phyloP scores from a whole-genome alignment of 352 stramenopile genomes.

The Sclerospora graminicola region DNA sequence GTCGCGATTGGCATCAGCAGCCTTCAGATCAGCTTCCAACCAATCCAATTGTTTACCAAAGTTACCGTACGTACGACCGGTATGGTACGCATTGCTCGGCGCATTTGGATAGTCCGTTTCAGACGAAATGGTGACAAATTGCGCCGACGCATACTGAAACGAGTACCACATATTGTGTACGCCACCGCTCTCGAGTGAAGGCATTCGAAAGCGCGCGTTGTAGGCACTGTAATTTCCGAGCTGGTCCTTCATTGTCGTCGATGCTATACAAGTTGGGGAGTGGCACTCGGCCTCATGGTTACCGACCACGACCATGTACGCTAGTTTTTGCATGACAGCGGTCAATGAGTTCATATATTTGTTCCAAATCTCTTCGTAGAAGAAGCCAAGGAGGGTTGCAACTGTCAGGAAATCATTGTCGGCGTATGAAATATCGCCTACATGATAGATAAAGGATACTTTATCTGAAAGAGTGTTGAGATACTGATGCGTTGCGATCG shows the following conservation, averaged over 20 bases:
- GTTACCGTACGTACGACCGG: conserved; percentile 18
- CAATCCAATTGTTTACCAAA: conserved; percentile 39
- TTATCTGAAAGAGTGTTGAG: conserved; percentile 28
- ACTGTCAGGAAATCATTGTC: conserved; percentile 19
- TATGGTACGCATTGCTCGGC: conserved; percentile 30
- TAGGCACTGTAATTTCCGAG: conserved; percentile 79
- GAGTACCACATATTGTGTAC: conserved; percentile 84
- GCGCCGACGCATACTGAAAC: conserved; percentile 76
- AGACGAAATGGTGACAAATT: conserved; percentile 77
- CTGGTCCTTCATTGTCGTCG: conserved; percentile 31
- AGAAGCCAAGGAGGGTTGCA: conserved; percentile 42
- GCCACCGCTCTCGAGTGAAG: conserved; percentile 43
- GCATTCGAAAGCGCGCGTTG: conserved; percentile 83
- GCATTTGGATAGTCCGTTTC: too few species aligned
- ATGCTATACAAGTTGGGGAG: conserved; percentile 46
- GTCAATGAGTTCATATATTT: conserved; percentile 67
- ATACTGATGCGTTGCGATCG: conserved; percentile 22
- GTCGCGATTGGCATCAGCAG: conserved; percentile 29
- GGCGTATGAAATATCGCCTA: conserved; percentile 58
- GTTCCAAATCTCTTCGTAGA: conserved; percentile 85
- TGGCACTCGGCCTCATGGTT: conserved; percentile 88
- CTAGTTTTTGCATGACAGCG: conserved; percentile 36
- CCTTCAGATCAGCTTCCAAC: conserved; percentile 41
- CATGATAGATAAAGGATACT: conserved; percentile 59
- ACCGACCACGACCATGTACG: conserved; percentile 78